Base-by-base conservation (phyloP, 176 grass and related monocot genomes). In the Alopecurus myosuroides region DNA sequence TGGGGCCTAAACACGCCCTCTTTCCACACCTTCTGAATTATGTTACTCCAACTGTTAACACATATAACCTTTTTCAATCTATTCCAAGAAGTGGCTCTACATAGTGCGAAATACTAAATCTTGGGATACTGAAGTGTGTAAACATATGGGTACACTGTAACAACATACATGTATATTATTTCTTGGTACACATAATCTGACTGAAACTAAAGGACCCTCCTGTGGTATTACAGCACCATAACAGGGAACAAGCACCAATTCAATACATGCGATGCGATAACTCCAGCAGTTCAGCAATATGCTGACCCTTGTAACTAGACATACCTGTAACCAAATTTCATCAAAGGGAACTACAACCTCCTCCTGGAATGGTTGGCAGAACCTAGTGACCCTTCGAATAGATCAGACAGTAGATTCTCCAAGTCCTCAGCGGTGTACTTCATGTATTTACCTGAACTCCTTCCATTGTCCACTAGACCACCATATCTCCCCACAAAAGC, bases 341-440 rank as follows among this genome's bases (percentile, higher is more conserved):
- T 74, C 9, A 86, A 49, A 83, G 33, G 31, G 50, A 76, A 79
- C 82, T 91, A 90, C 80, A 67, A 68, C 88, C 86, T 83, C 86
- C 86, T 92, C 86, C 86, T 91, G 12, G 84, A 87, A 70, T 91
- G 80, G 44, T 90, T 97, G 46, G 92, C 83, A 61, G 90, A 69
- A 37, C 93, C 89, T 76, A 87, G 83, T 10, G 88, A 84, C 14
- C 97, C 97, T 92, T 96, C 91, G 19, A 98, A 98, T 26, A 98
- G 80, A 84, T 98, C 93, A 33, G 89, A 92, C 7, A 98, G 60
- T 45, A 90, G 80, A 81, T 87, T 95, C 76, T 99, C 93, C 84
- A 99, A 81, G 86, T 99, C 97, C 74, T 99, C 97, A 30, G 89
- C 76, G 12, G 84, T 94, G 71, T 96, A 96, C 81, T 94, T 99